Base-by-base conservation (phyloP, 306 rosid genomes). In the Lotus japonicus region DNA sequence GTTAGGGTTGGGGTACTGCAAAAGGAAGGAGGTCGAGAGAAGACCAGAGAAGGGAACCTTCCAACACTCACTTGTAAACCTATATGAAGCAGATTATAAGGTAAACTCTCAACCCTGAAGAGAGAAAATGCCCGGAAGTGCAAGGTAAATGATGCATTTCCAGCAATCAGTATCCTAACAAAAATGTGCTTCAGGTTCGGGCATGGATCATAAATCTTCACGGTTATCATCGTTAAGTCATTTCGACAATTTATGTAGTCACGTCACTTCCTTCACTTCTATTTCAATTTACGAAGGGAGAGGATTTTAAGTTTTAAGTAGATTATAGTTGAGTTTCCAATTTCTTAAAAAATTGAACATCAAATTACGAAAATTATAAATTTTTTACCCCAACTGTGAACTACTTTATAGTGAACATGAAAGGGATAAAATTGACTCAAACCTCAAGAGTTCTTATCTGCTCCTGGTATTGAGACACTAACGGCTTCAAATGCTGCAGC, bases 401-500 rank as follows among this genome's bases (percentile, higher is more conserved):
- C 11, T 1, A 35, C 12, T 60, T 28, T 38, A 52, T 44, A 14
- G 28, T 61, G 26, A 44, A 46, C 38, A 60, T 19, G 50, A 68
- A 3, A 19, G 15, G 31, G 51, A 45, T 14, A 76, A 68, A 65
- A 73, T 18, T 28, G 1, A 72, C 58, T 43, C 89, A 64, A 11
- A 92, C 97, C 98, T 94, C 98, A 13, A 90, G 88, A 11, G 80
- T 86, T 82, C 92, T 83, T 63, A 88, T 58, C 80, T 90, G 97
- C 60, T 88, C 97, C 75, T 94, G 96, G 72, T 94, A 90, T 56
- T 94, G 96, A 80, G 97, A 65, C 11, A 79, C 82, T 77, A 85
- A 56, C 81, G 88, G 95, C 87, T 85, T 90, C 81, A 88, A 70
- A 57, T 88, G 86, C 72, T 83, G 91, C 80, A 90, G 70, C 78